Base-by-base conservation (phyloP, 2,329 filamentous ascomycete genomes). In the Trichoderma polysporum region DNA sequence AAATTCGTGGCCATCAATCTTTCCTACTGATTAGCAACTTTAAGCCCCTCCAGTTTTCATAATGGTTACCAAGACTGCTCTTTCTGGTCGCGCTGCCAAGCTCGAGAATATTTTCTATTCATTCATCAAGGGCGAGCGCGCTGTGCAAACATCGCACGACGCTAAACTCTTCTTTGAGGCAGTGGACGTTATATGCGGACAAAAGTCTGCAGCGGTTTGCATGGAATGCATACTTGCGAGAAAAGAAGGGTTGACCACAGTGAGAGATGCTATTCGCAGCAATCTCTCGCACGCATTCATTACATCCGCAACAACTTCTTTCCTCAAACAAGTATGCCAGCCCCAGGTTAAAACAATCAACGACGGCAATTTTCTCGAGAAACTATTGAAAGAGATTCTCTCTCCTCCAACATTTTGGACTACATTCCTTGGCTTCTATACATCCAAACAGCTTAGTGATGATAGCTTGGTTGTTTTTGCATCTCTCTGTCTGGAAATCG, bases 111-210 rank as follows among this genome's bases (percentile, higher is more conserved):
- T 68, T 3, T 71, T 70, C 49, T 49, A 68, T 12, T 49, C 52
- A 5, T 59, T 52, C 41, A 53, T 69, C 31, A 57, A 62, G 1
- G 70, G 70, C 3, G 54, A 69, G 4, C 37, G 37, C 35, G 12
- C 17, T 8, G 45, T 71, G 35, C 39, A 59, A 13, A 68, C 33
- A 13, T 56, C 35, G 8, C 69, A 68, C 17, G 69, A 70, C 25
- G 69, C 68, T 19, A 56, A 64, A 25, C 70, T 52, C 47, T 71
- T 71, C 57, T 64, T 71, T 25, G 66, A 70, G 37, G 66, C 67
- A 41, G 53, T 60, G 13, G 65, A 70, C 31, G 53, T 54, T 25
- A 10, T 66, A 7, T 69, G 54, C n/a, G 22, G 29, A 27, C 27
- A 68, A 10, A 69, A 60, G 12, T 60, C 61, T 35, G 39, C 68